Conservation (phyloP, 2,329 filamentous ascomycete genomes). For the Monilinia vaccinii-corymbosi region DNA sequence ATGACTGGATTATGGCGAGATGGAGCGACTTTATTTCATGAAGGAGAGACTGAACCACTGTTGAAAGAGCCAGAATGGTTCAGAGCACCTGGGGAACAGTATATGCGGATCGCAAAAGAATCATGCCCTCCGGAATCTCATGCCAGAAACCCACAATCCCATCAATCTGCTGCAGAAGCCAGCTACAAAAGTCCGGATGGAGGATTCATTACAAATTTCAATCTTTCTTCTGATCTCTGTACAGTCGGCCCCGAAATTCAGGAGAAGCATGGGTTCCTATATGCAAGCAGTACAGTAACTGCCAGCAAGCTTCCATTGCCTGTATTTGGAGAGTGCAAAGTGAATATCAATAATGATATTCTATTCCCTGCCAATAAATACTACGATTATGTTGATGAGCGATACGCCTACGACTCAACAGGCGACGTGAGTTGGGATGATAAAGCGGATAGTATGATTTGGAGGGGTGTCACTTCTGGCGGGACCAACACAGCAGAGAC, state of each 20-base stretch:
- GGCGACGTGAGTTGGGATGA: constrained; percentile 49
- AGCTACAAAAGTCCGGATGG: constrained; percentile 38
- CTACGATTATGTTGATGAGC: constrained; percentile 42
- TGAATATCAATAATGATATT: constrained; percentile 55
- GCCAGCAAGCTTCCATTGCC: constrained; percentile 48
- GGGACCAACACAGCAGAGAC: constrained; percentile 41
- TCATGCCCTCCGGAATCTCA: constrained; percentile 48
- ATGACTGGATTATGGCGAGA: constrained; percentile 28
- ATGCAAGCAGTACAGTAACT: constrained; percentile 42
- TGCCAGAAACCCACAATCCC: constrained; percentile 33
- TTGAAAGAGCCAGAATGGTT: constrained; percentile 22
- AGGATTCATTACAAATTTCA: constrained; percentile 48
- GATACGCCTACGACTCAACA: constrained; percentile 47
- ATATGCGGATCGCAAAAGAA: constrained; percentile 49
- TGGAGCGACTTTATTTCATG: constrained; percentile 17
- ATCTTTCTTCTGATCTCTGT: constrained; percentile 48
- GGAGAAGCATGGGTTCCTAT: constrained; percentile 46
- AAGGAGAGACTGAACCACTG: constrained; percentile 14
- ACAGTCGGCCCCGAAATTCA: constrained; percentile 41
- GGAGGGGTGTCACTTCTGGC: constrained; percentile 58
- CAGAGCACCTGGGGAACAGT: constrained; percentile 36
- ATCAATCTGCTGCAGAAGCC: constrained; percentile 29
- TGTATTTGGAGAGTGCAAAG: constrained; percentile 54
- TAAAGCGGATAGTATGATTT: constrained; percentile 48
- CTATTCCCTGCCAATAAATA: constrained; percentile 59